Conservation (phyloP, 441 rosid genomes). For the Codiaeum variegatum region DNA sequence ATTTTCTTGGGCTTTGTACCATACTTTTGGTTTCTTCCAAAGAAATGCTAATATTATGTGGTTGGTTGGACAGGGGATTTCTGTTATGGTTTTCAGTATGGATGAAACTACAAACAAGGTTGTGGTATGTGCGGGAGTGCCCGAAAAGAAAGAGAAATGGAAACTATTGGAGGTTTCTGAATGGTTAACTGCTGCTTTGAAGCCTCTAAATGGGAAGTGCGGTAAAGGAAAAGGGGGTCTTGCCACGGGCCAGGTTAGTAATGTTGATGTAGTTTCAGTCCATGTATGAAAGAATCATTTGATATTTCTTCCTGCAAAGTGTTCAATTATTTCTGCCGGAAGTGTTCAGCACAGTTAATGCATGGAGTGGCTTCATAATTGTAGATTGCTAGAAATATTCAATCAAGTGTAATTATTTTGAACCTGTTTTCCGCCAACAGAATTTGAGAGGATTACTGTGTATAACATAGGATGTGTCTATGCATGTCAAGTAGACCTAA, state of each 20-base stretch:
- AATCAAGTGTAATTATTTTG: neutral
- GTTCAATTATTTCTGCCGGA: neutral
- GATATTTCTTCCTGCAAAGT: neutral
- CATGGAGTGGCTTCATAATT: too few relatives aligned
- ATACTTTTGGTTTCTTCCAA: neutral
- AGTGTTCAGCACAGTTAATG: neutral
- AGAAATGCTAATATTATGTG: conserved; percentile 6
- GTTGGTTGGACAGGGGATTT: conserved; percentile 59
- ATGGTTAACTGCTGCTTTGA: conserved; percentile 77
- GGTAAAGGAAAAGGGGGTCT: conserved; percentile 95
- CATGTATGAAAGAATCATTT: neutral
- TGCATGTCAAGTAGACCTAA: too few relatives aligned
- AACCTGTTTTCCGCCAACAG: neutral
- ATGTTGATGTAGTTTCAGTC: neutral
- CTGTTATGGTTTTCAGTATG: conserved; percentile 80
- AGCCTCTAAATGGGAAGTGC: conserved; percentile 81
- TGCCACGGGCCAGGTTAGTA: conserved; percentile 86
- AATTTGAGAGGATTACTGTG: neutral
- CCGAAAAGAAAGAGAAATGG: conserved; percentile 52
- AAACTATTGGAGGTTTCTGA: conserved; percentile 81
- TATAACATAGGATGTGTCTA: too few relatives aligned
- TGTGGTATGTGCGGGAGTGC: conserved; percentile 86
- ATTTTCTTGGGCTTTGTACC: neutral
- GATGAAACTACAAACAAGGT: conserved; percentile 91
- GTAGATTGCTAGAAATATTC: neutral